Percentiles rank a stretch among this genome's conserved stretches.
Conservation (phyloP, 768 basidiomycete species). For the Cystobasidiopsis lactophilus region DNA sequence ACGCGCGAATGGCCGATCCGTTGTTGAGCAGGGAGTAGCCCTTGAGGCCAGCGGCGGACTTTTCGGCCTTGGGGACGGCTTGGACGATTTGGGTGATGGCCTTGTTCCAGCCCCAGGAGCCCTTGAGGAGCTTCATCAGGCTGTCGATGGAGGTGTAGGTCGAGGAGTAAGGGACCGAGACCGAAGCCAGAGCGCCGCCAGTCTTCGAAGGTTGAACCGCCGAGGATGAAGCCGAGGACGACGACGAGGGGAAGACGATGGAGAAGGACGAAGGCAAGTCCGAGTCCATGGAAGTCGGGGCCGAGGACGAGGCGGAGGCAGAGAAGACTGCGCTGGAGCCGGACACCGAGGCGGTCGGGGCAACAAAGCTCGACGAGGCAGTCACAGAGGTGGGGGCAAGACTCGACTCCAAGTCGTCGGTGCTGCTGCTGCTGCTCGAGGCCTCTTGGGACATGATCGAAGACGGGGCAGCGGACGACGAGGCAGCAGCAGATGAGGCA, state of each 20-base stretch:
- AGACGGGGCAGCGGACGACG: too few relatives aligned
- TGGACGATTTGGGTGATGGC: constrained; percentile 2
- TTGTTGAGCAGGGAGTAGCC: neutral
- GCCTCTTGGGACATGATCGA: too few relatives aligned
- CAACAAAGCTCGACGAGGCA: too few relatives aligned
- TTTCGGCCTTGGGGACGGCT: constrained; percentile 3
- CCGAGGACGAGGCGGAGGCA: too few relatives aligned
- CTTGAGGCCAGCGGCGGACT: neutral
- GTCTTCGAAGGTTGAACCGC: neutral
- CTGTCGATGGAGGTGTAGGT: constrained; percentile 5
- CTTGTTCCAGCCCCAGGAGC: constrained; percentile 7
- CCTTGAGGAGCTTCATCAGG: constrained; percentile 4
- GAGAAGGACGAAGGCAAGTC: too few relatives aligned
- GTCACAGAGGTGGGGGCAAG: too few relatives aligned
- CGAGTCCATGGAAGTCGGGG: too few relatives aligned
- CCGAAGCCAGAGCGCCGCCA: neutral
- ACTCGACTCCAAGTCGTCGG: too few relatives aligned
- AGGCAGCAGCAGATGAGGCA: too few relatives aligned
- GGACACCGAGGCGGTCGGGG: too few relatives aligned
- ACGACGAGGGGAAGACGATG: neutral
- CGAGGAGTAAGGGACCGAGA: constrained; percentile 1
- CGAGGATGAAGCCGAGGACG: neutral
- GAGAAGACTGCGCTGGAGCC: too few relatives aligned
- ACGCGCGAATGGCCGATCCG: constrained; percentile 6
- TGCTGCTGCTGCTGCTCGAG: too few relatives aligned